Base-by-base conservation (phyloP, 148 eudicot species). In the Camellia japonica region DNA sequence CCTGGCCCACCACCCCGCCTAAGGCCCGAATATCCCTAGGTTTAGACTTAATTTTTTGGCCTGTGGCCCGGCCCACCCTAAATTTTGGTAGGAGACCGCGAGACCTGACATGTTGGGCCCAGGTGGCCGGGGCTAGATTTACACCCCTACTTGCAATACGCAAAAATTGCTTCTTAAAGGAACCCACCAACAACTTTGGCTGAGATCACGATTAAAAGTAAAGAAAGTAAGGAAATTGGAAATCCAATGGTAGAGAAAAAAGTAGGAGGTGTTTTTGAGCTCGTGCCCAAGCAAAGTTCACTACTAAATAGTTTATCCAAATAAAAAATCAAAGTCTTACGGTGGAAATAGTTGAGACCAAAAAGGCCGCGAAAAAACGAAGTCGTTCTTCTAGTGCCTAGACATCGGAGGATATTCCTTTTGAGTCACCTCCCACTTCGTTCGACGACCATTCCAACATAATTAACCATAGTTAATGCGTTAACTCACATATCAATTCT, bases 361-460 rank as follows among this genome's bases (percentile, higher is more conserved):
- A 4, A 65, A 11, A 71, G 16, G 63, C 80, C 83, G 90, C 92
- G 89, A 86, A 86, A 85, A 91, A 87, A 78, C 87, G 91, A 87
- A 89, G 85, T 87, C 84, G 91, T 87, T 86, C 83, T 30, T 30
- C 38, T 30, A 30, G 85, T 82, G 85, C 88, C 84, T 86, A 85
- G 71, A 83, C 81, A 82, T 80, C 80, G 93, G 91, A 88, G 84
- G 76, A 84, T 80, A 78, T 83, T 77, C 64, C 49, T 69, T 46
- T 54, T 19, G n/a, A 30, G 16, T 44, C 44, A 8, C 64, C 38
- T 54, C 56, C 71, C 69, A 23, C 71, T 30, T 77, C 65, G 9
- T 41, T 51, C 73, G n/a, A 15, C 65, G 3, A 63, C 16, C 44
- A 64, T 68, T 61, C 63, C 20, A 52, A 38, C 38, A 55, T 4